Conservation (phyloP, 1,284 basidiomycete species). For the Wolfiporia cocos region DNA sequence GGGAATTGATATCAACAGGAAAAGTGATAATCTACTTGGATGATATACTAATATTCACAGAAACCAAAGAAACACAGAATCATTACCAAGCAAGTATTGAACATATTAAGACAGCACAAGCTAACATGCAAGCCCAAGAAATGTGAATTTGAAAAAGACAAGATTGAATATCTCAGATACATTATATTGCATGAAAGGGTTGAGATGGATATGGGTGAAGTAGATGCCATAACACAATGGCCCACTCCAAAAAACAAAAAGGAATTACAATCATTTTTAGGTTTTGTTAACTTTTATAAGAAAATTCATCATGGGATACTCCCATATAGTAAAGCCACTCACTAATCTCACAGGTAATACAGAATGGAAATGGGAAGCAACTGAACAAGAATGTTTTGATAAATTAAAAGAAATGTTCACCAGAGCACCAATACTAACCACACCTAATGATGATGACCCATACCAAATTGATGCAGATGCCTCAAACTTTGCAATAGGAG, state of each 20-base stretch:
- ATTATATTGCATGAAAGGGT: constrained; percentile 23
- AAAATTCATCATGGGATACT: too few species aligned
- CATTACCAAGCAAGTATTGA: constrained; percentile 24
- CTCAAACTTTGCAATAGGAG: not conserved
- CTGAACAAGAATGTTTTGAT: not conserved
- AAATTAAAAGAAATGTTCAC: not conserved
- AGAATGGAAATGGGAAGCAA: constrained; percentile 10
- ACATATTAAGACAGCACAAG: constrained; percentile 22
- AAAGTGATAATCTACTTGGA: constrained; percentile 11
- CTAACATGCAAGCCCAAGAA: constrained; percentile 31
- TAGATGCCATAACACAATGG: constrained; percentile 31
- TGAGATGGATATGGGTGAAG: too few species aligned
- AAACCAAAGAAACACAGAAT: constrained; percentile 9
- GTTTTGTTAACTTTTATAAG: constrained; percentile 35
- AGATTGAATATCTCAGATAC: constrained; percentile 33
- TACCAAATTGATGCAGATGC: not conserved
- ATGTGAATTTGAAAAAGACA: constrained; percentile 26
- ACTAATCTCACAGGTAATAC: constrained; percentile 15
- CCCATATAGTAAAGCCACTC: too few species aligned
- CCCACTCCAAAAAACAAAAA: constrained; percentile 19
- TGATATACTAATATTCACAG: too few species aligned
- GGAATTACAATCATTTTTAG: too few species aligned
- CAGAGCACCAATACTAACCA: not conserved
- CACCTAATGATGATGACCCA: not conserved
- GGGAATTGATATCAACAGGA: constrained; percentile 16